These are phyloP conservation scores for Hansenula anomala DNA, from an alignment of 1,139 yeast genomes.

Conservation along the genomic window DNA sequence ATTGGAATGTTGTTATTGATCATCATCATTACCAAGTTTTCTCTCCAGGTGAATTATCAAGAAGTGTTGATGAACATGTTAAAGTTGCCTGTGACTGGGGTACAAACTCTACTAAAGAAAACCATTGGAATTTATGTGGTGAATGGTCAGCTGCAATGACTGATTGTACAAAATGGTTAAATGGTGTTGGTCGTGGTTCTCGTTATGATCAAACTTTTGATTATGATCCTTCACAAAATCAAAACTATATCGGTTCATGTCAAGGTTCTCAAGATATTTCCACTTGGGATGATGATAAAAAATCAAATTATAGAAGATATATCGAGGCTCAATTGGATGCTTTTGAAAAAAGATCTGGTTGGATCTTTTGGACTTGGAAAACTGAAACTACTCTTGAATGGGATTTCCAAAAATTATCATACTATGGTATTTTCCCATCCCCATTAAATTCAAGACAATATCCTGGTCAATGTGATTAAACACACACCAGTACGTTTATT, in stretches of 20 bases:
- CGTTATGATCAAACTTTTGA: constrained; percentile 69
- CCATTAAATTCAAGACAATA: constrained; percentile 64
- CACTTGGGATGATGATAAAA: constrained; percentile 59
- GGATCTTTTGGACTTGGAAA: constrained; percentile 94
- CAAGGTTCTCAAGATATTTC: constrained; percentile 46
- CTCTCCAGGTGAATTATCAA: constrained; percentile 51
- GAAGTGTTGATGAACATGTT: constrained; percentile 58
- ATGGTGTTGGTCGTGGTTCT: constrained; percentile 87
- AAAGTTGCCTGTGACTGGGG: constrained; percentile 63
- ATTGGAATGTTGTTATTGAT: constrained; percentile 71
- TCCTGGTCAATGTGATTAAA: constrained; percentile 56
- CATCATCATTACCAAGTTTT: constrained; percentile 94
- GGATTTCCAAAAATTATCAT: constrained; percentile 64
- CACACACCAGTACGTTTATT: too few relatives aligned
- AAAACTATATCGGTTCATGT: constrained; percentile 59
- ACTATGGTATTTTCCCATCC: constrained; percentile 67
- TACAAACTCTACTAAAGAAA: constrained; percentile 41
- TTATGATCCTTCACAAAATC: constrained; percentile 27
- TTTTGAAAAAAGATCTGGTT: constrained; percentile 68
- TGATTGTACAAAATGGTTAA: constrained; percentile 88
- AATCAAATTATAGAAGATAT: constrained; percentile 56
- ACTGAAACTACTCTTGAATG: constrained; percentile 84
- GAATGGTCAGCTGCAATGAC: constrained; percentile 95
- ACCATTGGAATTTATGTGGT: constrained; percentile 76
- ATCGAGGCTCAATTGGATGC: constrained; percentile 92